Evolutionary conservation across 345 rosid species (phyloP), one percentile per base, ranked within the genome.

Genomic region (Viola odorata): DNA sequence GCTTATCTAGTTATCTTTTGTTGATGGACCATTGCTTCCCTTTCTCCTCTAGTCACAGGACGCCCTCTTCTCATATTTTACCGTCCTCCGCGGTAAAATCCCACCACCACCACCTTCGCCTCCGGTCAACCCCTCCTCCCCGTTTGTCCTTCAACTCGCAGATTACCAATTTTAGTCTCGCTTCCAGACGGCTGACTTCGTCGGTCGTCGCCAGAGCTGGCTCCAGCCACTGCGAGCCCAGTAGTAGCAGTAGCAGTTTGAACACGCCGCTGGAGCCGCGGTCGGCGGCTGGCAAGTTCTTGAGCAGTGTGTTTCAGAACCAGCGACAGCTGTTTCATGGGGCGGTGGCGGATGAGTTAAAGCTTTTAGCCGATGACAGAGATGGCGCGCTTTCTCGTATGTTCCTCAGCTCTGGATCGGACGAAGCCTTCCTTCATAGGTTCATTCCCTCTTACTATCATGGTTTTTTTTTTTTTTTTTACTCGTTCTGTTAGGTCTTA

Each of bases 371-470:
- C 16, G 77, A 62, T 23, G 95, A 77, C 16, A 82, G 95, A 5
- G 80, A 82, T 41, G 81, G 75, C 3, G 85, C 97, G 12, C 61
- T 76, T 3, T 49, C 74, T 67, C 91, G 96, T 52, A 79, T 90
- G 87, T 56, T 64, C 9, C 81, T 77, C 12, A 76, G 85, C 75
- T 77, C 81, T 62, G 85, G 78, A 65, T 84, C 96, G 45, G 87
- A 89, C 36, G 95, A 87, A 60, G 95, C 83, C 12, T 62, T 67
- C 54, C 97, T 94, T 61, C 88, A 94, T 77, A 86, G 95, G 97
- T 92, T 54, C 54, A 73, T 61, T 10, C 7, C 36, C 11, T 54
- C 36, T 15, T 4, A 37, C 17, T 7, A 36, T 41, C 14, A n/a
- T 58, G 50, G 12, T 51, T 12, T 41, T 44, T 11, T 1, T 1